Evolutionary conservation across 2,329 filamentous ascomycete genomes (phyloP).

Genomic region (Xylaria sp.): DNA sequence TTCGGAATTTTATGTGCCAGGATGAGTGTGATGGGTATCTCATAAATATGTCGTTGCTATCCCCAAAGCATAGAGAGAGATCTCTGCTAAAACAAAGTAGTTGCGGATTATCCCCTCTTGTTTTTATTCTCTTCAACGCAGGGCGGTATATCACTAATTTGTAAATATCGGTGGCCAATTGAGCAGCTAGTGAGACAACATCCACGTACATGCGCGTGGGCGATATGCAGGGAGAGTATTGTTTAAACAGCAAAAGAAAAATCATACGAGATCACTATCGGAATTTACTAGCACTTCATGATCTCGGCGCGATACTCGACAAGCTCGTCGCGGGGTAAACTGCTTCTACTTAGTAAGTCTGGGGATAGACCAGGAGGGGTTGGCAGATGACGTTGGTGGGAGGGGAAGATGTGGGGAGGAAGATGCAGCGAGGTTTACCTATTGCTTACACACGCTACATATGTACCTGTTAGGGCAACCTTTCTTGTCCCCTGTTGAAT

Average conservation of each 20-base stretch:
- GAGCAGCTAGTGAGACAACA: too few species aligned
- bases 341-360: neutral
- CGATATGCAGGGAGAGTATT: neutral
- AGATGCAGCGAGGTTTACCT: neutral
- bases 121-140: neutral
- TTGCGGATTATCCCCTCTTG: neutral
- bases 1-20: neutral
- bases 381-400: neutral
- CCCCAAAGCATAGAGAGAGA: too few species aligned
- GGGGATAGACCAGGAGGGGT: neutral
- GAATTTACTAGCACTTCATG: neutral
- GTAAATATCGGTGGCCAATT: neutral
- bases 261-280: constrained; percentile 1
- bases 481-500: too few species aligned
- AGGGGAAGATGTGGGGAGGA: constrained; percentile 7
- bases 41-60: neutral
- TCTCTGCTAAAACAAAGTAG: too few species aligned
- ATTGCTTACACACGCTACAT: neutral
- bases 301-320: neutral
- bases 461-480: neutral
- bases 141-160: neutral
- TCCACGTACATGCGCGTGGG: neutral
- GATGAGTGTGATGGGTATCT: neutral
- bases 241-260: neutral
- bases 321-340: constrained; percentile 4